Evolutionary conservation across 2,329 filamentous ascomycete species (phyloP).

Genomic region (Fusarium ambrosium): DNA sequence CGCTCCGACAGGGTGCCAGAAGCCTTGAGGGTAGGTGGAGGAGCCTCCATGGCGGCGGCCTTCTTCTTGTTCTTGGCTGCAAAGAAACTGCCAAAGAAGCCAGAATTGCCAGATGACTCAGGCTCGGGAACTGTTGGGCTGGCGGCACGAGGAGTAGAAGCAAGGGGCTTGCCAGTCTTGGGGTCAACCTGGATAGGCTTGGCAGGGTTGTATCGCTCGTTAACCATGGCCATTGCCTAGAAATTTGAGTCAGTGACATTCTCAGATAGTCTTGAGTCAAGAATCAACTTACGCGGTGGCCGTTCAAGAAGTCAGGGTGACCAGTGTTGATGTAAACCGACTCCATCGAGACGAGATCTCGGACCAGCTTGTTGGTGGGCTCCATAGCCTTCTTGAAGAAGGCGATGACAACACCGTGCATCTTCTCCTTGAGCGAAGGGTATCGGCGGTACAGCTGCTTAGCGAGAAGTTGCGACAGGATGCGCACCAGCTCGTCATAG

Average conservation of each 20-base stretch:
- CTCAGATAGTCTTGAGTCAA: not conserved
- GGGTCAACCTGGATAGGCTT: slow-evolving; percentile 97
- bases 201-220: slow-evolving; percentile 84
- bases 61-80: slow-evolving; percentile 99
- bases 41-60: slow-evolving; percentile 99
- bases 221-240: slow-evolving; percentile 95
- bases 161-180: slow-evolving; percentile 95
- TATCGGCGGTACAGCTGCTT: slow-evolving; percentile 95
- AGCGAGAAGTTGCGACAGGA: slow-evolving; percentile 87
- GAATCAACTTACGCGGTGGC: slow-evolving; percentile 76
- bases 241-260: slow-evolving; percentile 17
- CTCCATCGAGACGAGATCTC: slow-evolving; percentile 94
- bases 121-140: slow-evolving; percentile 77
- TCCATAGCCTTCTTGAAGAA: slow-evolving; percentile 99
- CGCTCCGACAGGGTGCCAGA: slow-evolving; percentile 94
- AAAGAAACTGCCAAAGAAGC: slow-evolving; percentile 99
- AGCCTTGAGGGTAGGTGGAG: slow-evolving; percentile 92
- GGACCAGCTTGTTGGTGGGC: slow-evolving; percentile 96
- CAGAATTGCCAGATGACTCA: slow-evolving; percentile 69
- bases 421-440: slow-evolving; percentile 95
- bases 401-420: slow-evolving; percentile 89
- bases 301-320: slow-evolving; percentile 97
- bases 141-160: slow-evolving; percentile 76
- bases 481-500: slow-evolving; percentile 97
- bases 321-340: slow-evolving; percentile 98